Percentiles rank a stretch among this genome's conserved stretches.
phyloP scores from a whole-genome alignment of 805 yeast genomes.

The Starmerella vaccinii region DNA sequence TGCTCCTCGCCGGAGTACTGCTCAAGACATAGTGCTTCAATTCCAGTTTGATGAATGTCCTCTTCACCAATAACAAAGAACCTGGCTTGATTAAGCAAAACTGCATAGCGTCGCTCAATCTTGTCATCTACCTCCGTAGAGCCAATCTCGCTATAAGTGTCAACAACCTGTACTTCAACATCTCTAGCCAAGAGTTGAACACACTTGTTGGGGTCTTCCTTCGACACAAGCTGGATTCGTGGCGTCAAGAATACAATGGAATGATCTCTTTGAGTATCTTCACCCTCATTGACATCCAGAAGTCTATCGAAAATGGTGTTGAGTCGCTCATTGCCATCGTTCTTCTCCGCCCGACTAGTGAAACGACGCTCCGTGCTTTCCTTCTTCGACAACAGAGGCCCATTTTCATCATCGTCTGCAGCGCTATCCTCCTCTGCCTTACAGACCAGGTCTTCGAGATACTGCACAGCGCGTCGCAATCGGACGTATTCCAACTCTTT shows the following conservation, averaged over 20 bases:
- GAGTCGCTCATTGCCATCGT: slow-evolving; percentile 9
- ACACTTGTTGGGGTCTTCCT: slow-evolving; percentile 45
- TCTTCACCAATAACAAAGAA: slow-evolving; percentile 54
- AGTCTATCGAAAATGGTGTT: slow-evolving; percentile 35
- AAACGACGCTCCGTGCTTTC: not conserved
- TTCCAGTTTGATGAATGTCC: slow-evolving; percentile 48
- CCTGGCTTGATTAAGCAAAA: slow-evolving; percentile 57
- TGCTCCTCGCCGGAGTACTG: slow-evolving; percentile 52
- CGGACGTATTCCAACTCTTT: slow-evolving; percentile 38
- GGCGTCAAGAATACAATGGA: slow-evolving; percentile 64
- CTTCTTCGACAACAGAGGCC: not conserved
- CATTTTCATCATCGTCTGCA: slow-evolving; percentile 7
- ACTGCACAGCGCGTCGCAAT: slow-evolving; percentile 41
- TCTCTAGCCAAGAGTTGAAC: slow-evolving; percentile 64
- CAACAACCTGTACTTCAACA: slow-evolving; percentile 57
- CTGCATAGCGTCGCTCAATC: slow-evolving; percentile 60
- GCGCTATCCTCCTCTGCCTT: slow-evolving; percentile 27
- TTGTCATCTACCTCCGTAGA: slow-evolving; percentile 34
- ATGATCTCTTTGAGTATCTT: slow-evolving; percentile 42
- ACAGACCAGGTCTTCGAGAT: slow-evolving; percentile 42
- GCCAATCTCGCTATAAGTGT: slow-evolving; percentile 38
- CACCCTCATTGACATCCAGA: slow-evolving; percentile 33
- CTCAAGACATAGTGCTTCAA: slow-evolving; percentile 38
- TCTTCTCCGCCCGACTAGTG: not conserved
- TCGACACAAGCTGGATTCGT: slow-evolving; percentile 61